Evolutionary conservation across 2,329 filamentous ascomycete species (phyloP).

Genomic region (Ophiostoma himal-ulmi): DNA sequence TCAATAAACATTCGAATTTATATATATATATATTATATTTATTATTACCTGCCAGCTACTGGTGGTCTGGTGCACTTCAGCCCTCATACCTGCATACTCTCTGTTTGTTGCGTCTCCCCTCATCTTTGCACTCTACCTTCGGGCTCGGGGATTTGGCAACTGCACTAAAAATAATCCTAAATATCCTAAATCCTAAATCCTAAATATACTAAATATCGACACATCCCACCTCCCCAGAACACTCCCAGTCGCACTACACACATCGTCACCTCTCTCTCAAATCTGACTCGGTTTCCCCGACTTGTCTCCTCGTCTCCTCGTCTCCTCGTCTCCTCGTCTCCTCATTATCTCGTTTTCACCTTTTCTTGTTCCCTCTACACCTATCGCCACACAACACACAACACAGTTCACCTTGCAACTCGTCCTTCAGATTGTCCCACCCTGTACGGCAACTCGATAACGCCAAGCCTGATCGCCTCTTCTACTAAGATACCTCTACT

Average conservation of each 20-base stretch:
- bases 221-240: not conserved
- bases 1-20: not conserved
- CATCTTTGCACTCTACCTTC: not conserved
- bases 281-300: not conserved
- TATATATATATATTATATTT: not conserved
- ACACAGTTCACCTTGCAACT: not conserved
- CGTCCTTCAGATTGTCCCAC: not conserved
- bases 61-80: not conserved
- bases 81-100: not conserved
- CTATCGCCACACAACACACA: not conserved
- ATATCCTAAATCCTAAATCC: not conserved
- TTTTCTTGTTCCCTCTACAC: not conserved
- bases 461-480: slow-evolving; percentile 2
- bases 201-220: not conserved
- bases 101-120: not conserved
- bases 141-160: slow-evolving; percentile 3
- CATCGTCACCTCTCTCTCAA: not conserved
- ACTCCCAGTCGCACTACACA: not conserved
- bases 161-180: slow-evolving; percentile 5
- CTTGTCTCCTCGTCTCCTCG: not conserved
- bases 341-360: not conserved
- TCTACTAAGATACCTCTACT: not conserved
- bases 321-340: not conserved
- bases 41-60: not conserved
- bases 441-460: not conserved